A percentile compares a stretch with the other conserved stretches of the same genome.
phyloP scores from a whole-genome alignment of 768 basidiomycete genomes.

The Paxillus ammoniavirescens region DNA sequence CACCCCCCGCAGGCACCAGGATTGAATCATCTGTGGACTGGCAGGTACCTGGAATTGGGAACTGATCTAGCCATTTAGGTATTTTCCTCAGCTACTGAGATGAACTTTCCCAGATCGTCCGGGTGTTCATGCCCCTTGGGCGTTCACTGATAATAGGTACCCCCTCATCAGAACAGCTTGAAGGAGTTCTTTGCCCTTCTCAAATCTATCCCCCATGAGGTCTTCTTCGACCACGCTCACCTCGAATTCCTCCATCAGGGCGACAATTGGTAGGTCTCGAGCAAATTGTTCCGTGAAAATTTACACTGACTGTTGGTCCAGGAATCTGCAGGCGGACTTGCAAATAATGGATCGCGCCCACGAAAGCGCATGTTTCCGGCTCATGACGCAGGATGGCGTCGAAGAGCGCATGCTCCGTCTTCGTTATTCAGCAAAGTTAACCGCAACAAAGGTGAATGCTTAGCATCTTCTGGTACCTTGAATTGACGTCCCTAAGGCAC shows the following conservation, averaged over 20 bases:
- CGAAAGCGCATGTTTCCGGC: too few relatives aligned
- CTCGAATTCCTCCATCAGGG: constrained; percentile 96
- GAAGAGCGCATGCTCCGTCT: too few relatives aligned
- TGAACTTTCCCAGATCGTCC: constrained; percentile 82
- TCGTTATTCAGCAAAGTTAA: too few relatives aligned
- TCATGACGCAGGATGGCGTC: too few relatives aligned
- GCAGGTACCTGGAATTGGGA: too few relatives aligned
- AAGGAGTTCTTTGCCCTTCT: constrained; percentile 91
- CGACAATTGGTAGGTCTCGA: constrained; percentile 76
- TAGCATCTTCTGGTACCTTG: too few relatives aligned
- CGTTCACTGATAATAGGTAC: constrained; percentile 95
- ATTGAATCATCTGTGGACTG: too few relatives aligned
- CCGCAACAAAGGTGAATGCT: too few relatives aligned
- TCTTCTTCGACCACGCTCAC: constrained; percentile 88
- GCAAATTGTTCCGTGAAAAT: background rate
- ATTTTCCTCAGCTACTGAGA: too few relatives aligned
- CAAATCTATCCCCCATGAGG: constrained; percentile 97
- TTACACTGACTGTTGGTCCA: constrained; percentile 28
- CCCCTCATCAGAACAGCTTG: constrained; percentile 90
- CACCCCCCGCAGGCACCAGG: too few relatives aligned
- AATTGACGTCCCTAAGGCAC: too few relatives aligned
- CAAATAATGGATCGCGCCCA: constrained; percentile 99
- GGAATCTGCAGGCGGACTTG: constrained; percentile 98
- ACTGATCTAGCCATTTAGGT: too few relatives aligned
- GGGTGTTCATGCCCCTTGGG: constrained; percentile 84